Evolutionary conservation across 768 basidiomycete genomes (phyloP), one percentile per base, ranked within the genome.

Genomic region (Zangia roseola): DNA sequence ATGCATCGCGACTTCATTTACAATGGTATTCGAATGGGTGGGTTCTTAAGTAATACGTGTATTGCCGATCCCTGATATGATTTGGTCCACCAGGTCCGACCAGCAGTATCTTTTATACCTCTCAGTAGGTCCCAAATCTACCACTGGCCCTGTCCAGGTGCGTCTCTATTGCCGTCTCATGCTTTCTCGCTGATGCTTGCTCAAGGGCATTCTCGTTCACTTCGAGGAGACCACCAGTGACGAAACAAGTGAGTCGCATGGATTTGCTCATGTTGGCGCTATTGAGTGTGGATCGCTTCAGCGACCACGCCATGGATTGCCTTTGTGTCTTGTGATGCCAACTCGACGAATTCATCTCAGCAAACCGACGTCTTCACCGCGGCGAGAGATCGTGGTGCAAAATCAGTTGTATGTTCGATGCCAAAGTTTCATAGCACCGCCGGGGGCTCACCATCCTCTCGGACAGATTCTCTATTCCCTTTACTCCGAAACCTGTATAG

Each of bases 221-320:
- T 94, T 95, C 0, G 93, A 93, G 61, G 73, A 75, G 23, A 70
- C 68, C 45, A 72, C 75, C 10, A 71, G 68, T 23, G 72, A 75
- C 49, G 63, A 69, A 25, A 78, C 74, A 36, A 78, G 82, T 71
- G 69, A 56, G 81, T 72, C 16, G 37, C n/a, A 74, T 75, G 49
- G 65, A n/a, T 30, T 74, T 61, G 12, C 42, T 41, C 34, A 14
- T 36, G 40, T 47, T 43, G 16, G 56, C 54, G 41, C 46, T 43
- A 44, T 49, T 42, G 31, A 57, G 34, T 36, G 43, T 57, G 21
- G 42, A 45, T 45, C 61, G 57, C 50, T 23, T 56, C 62, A 79
- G 86, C 88, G 3, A 74, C 71, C 6, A 90, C 92, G 0, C 91
- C 94, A 4, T 97, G 93, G 92, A 88, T 97, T 58, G 94, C 94